Conservation (phyloP, 2,329 filamentous ascomycete species). For the Aphanocladium album region DNA sequence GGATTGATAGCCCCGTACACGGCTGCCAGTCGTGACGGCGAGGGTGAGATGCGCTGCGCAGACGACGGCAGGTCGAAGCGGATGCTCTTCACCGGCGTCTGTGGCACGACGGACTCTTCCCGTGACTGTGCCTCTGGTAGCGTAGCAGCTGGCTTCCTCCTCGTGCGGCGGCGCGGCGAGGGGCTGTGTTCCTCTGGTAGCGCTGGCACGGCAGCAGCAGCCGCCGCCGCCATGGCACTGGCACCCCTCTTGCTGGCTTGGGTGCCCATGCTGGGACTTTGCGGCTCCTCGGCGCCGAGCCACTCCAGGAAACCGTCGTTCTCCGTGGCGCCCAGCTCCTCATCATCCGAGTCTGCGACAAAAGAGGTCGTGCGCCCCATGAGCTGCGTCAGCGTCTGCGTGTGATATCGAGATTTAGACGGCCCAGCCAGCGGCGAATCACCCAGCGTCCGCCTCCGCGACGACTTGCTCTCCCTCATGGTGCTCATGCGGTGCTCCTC, state of each 20-base stretch:
- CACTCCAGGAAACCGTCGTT: conserved; percentile 30
- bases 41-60: conserved; percentile 32
- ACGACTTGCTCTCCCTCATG: conserved; percentile 17
- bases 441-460: conserved; percentile 17
- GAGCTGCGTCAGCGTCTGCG: conserved; percentile 39
- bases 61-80: conserved; percentile 42
- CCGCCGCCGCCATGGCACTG: conserved; percentile 13
- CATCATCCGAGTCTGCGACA: conserved; percentile 37
- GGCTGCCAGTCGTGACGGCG: conserved; percentile 34
- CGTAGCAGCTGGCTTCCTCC: background rate
- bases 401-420: conserved; percentile 29
- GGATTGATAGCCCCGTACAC: conserved; percentile 32
- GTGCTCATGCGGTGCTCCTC: conserved; percentile 19
- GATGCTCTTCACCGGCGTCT: conserved; percentile 35
- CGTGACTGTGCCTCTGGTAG: conserved; percentile 19
- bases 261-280: conserved; percentile 21
- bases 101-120: conserved; percentile 34
- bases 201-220: conserved; percentile 1
- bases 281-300: conserved; percentile 22
- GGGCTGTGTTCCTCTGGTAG: conserved; percentile 12
- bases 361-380: conserved; percentile 21
- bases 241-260: background rate
- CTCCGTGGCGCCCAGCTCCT: conserved; percentile 20
- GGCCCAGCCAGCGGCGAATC: conserved; percentile 1
- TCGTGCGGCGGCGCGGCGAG: conserved; percentile 18